These are phyloP conservation scores for Pyronema omphalodes DNA, from an alignment of 495 filamentous ascomycete genomes.

Conservation along the genomic window DNA sequence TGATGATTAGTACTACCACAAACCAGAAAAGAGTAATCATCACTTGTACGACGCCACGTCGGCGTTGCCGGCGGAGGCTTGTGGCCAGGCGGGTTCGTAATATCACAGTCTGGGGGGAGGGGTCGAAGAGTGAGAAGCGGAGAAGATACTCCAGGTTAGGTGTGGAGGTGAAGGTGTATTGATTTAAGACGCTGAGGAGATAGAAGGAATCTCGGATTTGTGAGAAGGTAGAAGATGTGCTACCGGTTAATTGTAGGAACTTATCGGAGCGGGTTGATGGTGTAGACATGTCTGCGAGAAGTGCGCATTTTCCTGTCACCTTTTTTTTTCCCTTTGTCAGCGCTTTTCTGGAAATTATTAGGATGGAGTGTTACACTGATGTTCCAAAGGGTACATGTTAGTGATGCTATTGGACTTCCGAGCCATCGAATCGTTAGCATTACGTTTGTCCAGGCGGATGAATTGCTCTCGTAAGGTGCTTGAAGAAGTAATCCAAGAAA, in stretches of 20 bases:
- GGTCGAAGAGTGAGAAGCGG: conserved; percentile 11
- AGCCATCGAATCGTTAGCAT: conserved; percentile 26
- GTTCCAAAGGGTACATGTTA: conserved; percentile 32
- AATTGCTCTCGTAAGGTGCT: conserved; percentile 32
- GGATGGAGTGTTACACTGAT: conserved; percentile 19
- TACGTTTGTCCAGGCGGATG: conserved; percentile 23
- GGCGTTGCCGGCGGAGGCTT: conserved; percentile 3
- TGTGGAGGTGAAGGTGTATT: conserved; percentile 16
- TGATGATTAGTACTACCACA: conserved; percentile 25
- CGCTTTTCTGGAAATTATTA: background rate
- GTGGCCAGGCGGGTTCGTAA: background rate
- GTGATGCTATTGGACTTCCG: conserved; percentile 26
- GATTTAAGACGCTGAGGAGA: conserved; percentile 30
- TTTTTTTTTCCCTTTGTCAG: background rate
- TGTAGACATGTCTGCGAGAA: conserved; percentile 31
- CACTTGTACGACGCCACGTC: conserved; percentile 10
- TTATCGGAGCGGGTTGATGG: too few relatives aligned
- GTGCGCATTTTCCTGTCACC: conserved; percentile 30
- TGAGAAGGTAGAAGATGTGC: conserved; percentile 23
- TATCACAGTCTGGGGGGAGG: background rate
- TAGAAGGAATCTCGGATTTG: conserved; percentile 30
- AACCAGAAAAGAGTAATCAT: conserved; percentile 15
- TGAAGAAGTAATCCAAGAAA: conserved; percentile 30
- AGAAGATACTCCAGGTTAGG: conserved; percentile 6
- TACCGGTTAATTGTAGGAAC: conserved; percentile 1